A percentile compares a stretch with the other conserved stretches of the same genome.
Conservation (phyloP, 2,329 filamentous ascomycete species). For the Aaosphaeria pasadenensis region DNA sequence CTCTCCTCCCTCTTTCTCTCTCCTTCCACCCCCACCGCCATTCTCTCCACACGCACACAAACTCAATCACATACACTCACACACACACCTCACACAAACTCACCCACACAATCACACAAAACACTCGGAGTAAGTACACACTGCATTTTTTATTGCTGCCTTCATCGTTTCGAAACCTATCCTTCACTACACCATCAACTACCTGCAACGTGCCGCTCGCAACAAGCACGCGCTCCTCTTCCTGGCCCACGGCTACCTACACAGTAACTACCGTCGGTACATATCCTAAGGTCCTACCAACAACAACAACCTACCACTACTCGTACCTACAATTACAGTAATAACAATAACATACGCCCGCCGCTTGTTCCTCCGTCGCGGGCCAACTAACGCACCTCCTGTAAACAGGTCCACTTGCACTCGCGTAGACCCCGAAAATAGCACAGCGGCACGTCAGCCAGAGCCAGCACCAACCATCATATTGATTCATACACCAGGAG, state of each 20-base stretch:
- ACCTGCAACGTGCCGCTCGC: too few relatives aligned
- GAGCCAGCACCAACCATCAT: constrained; percentile 16
- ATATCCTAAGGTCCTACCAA: not conserved
- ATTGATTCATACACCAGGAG: too few relatives aligned
- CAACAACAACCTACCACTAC: not conserved
- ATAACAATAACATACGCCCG: not conserved
- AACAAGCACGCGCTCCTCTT: too few relatives aligned
- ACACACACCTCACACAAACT: not conserved
- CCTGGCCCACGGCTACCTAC: too few relatives aligned
- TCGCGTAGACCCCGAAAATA: not conserved
- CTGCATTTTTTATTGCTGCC: too few relatives aligned
- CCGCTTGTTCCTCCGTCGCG: not conserved
- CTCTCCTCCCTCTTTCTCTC: not conserved
- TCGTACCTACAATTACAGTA: not conserved
- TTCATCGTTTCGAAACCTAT: too few relatives aligned
- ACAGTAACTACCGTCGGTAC: too few relatives aligned
- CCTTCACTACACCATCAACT: too few relatives aligned
- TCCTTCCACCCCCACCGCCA: not conserved
- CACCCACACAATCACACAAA: too few relatives aligned
- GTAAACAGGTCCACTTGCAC: not conserved
- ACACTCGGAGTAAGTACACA: too few relatives aligned
- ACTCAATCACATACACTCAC: not conserved
- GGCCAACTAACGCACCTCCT: constrained; percentile 1
- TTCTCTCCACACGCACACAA: not conserved
- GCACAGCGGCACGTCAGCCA: constrained; percentile 1